phyloP scores from a whole-genome alignment of 2,329 filamentous ascomycete species.

The Sclerotinia borealis region DNA sequence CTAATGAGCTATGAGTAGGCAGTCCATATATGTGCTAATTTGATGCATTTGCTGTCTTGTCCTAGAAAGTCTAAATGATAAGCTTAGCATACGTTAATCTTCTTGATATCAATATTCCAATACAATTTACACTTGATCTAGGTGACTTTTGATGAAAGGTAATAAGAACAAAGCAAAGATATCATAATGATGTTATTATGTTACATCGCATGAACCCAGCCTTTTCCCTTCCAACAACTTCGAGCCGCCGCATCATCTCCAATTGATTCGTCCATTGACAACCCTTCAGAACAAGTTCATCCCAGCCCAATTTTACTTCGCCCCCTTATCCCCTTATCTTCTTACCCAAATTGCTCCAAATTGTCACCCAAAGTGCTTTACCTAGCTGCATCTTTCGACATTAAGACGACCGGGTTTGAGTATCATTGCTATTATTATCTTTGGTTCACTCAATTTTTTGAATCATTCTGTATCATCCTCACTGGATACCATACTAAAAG shows the following conservation, averaged over 20 bases:
- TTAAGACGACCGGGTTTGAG: slow-evolving; percentile 6
- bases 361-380: background rate
- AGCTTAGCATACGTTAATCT: background rate
- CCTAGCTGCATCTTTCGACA: slow-evolving; percentile 10
- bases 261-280: background rate
- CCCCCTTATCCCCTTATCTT: slow-evolving; percentile 3
- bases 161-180: too few species aligned
- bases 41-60: too few species aligned
- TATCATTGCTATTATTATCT: slow-evolving; percentile 14
- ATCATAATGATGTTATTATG: background rate
- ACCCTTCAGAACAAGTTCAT: background rate
- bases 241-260: background rate
- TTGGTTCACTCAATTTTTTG: background rate
- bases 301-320: slow-evolving; percentile 9
- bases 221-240: background rate
- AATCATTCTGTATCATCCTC: background rate
- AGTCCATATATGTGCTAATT: background rate
- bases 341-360: background rate
- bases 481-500: slow-evolving; percentile 1
- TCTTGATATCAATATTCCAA: background rate
- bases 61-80: too few species aligned
- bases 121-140: background rate
- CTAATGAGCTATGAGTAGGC: too few species aligned
- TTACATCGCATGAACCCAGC: slow-evolving; percentile 14
- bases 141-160: background rate